These are phyloP conservation scores for Acanthamoeba lenticulata DNA, from an alignment of 208 protist species.

Conservation along the genomic window DNA sequence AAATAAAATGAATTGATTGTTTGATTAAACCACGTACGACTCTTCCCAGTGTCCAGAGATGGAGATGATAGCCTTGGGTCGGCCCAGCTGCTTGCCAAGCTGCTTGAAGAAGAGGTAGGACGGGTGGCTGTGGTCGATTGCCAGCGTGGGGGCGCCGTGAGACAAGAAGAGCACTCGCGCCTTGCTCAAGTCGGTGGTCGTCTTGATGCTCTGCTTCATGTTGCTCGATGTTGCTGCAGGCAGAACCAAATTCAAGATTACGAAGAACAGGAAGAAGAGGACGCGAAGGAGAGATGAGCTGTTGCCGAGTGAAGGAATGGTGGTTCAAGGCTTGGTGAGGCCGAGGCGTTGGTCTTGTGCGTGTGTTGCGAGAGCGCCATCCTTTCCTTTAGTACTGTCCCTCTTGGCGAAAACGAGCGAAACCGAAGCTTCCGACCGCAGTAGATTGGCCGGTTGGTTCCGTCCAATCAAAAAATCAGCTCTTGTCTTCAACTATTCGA, in stretches of 20 bases:
- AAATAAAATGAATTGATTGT: neutral
- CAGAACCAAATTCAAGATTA: neutral
- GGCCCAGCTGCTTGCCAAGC: constrained; percentile 67
- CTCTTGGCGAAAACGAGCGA: neutral
- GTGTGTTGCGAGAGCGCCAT: neutral
- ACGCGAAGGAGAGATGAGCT: neutral
- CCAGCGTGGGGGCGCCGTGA: neutral
- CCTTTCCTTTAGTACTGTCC: neutral
- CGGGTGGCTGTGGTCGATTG: neutral
- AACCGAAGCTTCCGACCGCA: constrained; percentile 45
- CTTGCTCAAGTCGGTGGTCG: neutral
- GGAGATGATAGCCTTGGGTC: constrained; percentile 87
- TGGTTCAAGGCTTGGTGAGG: neutral
- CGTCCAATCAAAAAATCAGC: no score
- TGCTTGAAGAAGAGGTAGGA: neutral
- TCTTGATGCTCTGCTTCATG: neutral
- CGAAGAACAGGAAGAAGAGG: neutral
- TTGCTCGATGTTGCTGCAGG: neutral
- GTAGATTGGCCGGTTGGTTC: constrained; percentile 58
- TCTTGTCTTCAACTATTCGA: no score
- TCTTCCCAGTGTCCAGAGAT: constrained; percentile 91
- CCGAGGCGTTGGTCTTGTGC: no score
- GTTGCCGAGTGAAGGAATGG: neutral
- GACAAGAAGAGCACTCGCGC: neutral
- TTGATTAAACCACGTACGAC: neutral